Percentiles rank a stretch among this genome's conserved stretches.
Evolutionary conservation across 2,329 filamentous ascomycete species (phyloP).

Genomic region (Epichloe elymi): DNA sequence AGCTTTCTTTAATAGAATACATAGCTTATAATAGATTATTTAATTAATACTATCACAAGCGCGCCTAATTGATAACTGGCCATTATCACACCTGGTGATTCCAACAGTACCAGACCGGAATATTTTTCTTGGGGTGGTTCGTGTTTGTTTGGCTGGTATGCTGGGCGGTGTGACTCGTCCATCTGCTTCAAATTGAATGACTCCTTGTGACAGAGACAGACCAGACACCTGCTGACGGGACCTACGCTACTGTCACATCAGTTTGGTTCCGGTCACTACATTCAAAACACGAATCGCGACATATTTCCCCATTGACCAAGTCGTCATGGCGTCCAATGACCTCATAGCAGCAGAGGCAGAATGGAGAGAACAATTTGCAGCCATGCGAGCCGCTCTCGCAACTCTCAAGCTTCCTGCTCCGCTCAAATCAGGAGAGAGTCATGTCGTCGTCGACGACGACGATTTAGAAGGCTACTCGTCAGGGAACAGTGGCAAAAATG

Average conservation of each 20-base stretch:
- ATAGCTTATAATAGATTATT: too few relatives aligned
- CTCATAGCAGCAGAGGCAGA: constrained; percentile 35
- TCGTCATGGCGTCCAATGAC: constrained; percentile 21
- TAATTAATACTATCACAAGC: too few relatives aligned
- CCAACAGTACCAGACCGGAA: too few relatives aligned
- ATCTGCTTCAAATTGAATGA: neutral
- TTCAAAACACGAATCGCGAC: neutral
- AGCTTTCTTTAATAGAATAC: too few relatives aligned
- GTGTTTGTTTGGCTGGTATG: neutral
- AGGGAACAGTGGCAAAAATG: constrained; percentile 58
- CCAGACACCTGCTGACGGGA: too few relatives aligned
- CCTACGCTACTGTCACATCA: too few relatives aligned
- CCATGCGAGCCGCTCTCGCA: constrained; percentile 77
- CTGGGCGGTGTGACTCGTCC: constrained; percentile 2
- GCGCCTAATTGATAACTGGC: too few relatives aligned
- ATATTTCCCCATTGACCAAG: neutral
- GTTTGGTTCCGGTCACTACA: too few relatives aligned
- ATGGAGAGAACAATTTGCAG: constrained; percentile 76
- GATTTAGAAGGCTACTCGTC: constrained; percentile 44
- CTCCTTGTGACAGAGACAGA: too few relatives aligned
- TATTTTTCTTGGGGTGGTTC: too few relatives aligned
- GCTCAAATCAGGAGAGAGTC: constrained; percentile 29
- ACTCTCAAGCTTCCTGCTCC: constrained; percentile 43
- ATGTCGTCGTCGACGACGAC: constrained; percentile 55
- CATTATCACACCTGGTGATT: too few relatives aligned